Percentiles rank a stretch among this genome's conserved stretches.
phyloP scores from a whole-genome alignment of 768 basidiomycete species.

The Gyrodon lividus region DNA sequence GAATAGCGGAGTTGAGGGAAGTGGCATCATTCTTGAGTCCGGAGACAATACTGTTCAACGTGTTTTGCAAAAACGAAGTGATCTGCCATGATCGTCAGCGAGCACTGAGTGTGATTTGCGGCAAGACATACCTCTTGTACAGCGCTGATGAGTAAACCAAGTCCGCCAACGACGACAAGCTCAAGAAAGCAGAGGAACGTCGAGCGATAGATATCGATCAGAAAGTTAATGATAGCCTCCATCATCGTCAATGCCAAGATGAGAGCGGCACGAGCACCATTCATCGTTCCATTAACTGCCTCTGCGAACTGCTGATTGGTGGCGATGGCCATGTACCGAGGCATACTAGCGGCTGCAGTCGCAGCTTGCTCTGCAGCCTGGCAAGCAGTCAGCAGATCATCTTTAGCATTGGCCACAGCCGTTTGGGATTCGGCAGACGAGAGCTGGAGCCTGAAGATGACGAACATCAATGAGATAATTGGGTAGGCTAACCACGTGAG shows the following conservation, averaged over 20 bases:
- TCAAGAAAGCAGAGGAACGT: constrained; percentile 94
- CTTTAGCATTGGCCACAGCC: constrained; percentile 68
- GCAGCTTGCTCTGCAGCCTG: constrained; percentile 82
- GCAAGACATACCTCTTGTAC: constrained; percentile 68
- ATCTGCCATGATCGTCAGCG: constrained; percentile 47
- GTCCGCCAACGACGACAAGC: constrained; percentile 77
- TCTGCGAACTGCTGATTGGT: constrained; percentile 78
- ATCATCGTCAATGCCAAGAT: constrained; percentile 75
- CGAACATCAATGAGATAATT: constrained; percentile 83
- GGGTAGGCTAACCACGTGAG: constrained; percentile 92
- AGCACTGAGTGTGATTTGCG: neutral
- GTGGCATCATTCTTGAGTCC: constrained; percentile 71
- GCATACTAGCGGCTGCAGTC: constrained; percentile 79
- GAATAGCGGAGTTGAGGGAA: constrained; percentile 66
- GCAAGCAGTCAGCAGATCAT: constrained; percentile 79
- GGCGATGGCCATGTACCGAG: constrained; percentile 82
- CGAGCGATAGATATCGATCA: constrained; percentile 89
- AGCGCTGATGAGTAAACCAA: constrained; percentile 77
- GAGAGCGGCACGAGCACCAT: constrained; percentile 72
- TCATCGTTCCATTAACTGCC: constrained; percentile 76
- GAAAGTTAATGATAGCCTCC: constrained; percentile 88
- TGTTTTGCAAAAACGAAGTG: constrained; percentile 60
- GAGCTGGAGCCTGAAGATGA: constrained; percentile 78
- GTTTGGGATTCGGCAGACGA: constrained; percentile 70
- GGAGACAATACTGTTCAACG: constrained; percentile 60